A percentile compares a stretch with the other conserved stretches of the same genome.
These are phyloP conservation scores for Aspergillus cejpii DNA, from an alignment of 2,329 filamentous ascomycete species.

Conservation along the genomic window DNA sequence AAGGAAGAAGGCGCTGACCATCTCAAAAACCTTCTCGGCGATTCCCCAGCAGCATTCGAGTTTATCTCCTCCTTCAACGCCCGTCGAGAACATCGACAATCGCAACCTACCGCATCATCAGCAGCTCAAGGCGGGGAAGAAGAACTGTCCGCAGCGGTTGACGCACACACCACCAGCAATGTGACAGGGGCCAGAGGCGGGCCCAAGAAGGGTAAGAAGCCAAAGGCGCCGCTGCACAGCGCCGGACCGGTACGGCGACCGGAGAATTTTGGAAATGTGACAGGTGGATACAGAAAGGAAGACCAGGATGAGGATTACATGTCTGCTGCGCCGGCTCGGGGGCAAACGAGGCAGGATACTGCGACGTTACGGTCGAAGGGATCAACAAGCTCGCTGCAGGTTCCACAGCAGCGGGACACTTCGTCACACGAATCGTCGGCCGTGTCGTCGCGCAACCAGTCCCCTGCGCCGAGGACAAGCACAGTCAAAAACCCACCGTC, in stretches of 20 bases:
- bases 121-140: slow-evolving; percentile 26
- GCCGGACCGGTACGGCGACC: slow-evolving; percentile 56
- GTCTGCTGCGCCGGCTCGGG: slow-evolving; percentile 41
- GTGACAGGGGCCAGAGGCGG: slow-evolving; percentile 1
- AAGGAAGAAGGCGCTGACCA: slow-evolving; percentile 74
- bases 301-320: slow-evolving; percentile 67
- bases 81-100: slow-evolving; percentile 41
- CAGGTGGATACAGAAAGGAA: slow-evolving; percentile 71
- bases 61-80: slow-evolving; percentile 72
- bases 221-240: slow-evolving; percentile 55
- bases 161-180: slow-evolving; percentile 1
- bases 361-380: slow-evolving; percentile 43
- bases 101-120: slow-evolving; percentile 13
- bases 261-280: slow-evolving; percentile 57
- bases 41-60: slow-evolving; percentile 66
- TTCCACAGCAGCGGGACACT: slow-evolving; percentile 23
- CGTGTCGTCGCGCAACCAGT: slow-evolving; percentile 42
- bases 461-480: slow-evolving; percentile 27
- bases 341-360: slow-evolving; percentile 30
- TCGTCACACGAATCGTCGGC: slow-evolving; percentile 39
- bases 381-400: slow-evolving; percentile 44
- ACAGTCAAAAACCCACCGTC: slow-evolving; percentile 52
- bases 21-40: slow-evolving; percentile 80
- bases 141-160: background rate
- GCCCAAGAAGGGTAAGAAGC: slow-evolving; percentile 47